Percentiles rank a stretch among this genome's conserved stretches.
phyloP scores from a whole-genome alignment of 257 asterid genomes.

The Przewalskia tangutica region DNA sequence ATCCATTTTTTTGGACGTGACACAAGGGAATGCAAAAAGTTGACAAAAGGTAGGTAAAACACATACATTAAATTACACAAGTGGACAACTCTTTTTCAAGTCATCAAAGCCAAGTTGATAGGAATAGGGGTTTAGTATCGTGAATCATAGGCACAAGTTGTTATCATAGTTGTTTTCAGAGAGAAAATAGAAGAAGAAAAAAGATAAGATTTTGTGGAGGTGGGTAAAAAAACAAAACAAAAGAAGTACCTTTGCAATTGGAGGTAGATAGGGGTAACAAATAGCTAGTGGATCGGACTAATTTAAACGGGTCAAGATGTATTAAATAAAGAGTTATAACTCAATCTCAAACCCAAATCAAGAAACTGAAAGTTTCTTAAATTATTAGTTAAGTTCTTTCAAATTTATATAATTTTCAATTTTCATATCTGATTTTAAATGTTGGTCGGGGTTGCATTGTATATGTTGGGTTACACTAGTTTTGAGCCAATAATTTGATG shows the following conservation, averaged over 20 bases:
- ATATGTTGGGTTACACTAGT: background rate
- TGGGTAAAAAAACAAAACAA: conserved; percentile 16
- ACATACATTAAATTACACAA: conserved; percentile 33
- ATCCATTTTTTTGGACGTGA: conserved; percentile 17
- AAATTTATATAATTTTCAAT: background rate
- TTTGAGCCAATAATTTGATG: background rate
- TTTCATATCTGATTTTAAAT: background rate
- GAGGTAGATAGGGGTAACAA: conserved; percentile 18
- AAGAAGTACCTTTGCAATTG: background rate
- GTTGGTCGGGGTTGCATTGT: background rate
- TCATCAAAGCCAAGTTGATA: conserved; percentile 37
- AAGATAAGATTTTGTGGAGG: conserved; percentile 5
- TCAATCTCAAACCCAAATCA: no score
- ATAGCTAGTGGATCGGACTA: no score
- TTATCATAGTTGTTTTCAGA: conserved; percentile 9
- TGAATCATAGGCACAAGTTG: conserved; percentile 33
- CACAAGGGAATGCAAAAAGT: conserved; percentile 17
- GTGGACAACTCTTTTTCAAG: conserved; percentile 28
- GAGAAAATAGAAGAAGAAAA: no score
- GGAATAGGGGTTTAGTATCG: conserved; percentile 15
- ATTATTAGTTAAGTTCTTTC: no score
- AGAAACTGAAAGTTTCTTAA: no score
- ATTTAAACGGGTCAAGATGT: background rate
- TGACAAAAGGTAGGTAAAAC: conserved; percentile 43
- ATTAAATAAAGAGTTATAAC: background rate